Base-by-base conservation (phyloP, 495 filamentous ascomycete genomes). In the Parachaetomium inaequale region DNA sequence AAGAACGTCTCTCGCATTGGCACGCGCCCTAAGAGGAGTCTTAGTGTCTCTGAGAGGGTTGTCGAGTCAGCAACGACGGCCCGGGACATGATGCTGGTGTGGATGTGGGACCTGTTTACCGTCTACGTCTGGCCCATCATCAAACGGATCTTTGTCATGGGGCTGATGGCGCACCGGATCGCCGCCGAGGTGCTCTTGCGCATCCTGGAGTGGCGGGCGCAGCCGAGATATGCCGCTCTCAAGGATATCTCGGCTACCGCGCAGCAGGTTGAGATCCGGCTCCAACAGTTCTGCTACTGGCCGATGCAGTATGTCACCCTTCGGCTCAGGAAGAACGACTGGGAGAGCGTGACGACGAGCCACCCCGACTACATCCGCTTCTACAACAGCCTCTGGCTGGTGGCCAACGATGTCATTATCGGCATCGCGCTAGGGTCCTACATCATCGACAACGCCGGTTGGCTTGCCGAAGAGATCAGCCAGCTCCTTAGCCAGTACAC, bases 221-320 rank as follows among this genome's bases (percentile, higher is more conserved):
- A 85, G 40, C 90, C 91, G 4, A 85, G 88, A 61, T 87, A 88
- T 52, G 88, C 90, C 36, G 94, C 95, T 17, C 74, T 98, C 59
- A 98, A 97, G 68, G 94, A 99, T 73, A 86, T 97, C 15, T 96
- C 92, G 38, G 94, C 94, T 14, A 97, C 93, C 2, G 95, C 94
- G n/a, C 94, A 98, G 71, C 94, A 99, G 72, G 87, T 98, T 36
- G 94, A 99, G 75, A 97, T 99, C 66, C 90, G 94, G 4, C 82
- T 99, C 19, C 93, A 97, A 71, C 94, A 99, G 69, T 98, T 98
- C 73, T 98, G 94, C 75, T 99, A 98, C 72, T 98, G 92, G 93
- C 95, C 93, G 5, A 91, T 95, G 69, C 93, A 98, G 72, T 97
- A 98, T 70, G 78, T 93, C 55, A 98, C 92, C 15, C 75, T 99